phyloP scores from a whole-genome alignment of 106 monocot species.

The Dendrobium nobile region DNA sequence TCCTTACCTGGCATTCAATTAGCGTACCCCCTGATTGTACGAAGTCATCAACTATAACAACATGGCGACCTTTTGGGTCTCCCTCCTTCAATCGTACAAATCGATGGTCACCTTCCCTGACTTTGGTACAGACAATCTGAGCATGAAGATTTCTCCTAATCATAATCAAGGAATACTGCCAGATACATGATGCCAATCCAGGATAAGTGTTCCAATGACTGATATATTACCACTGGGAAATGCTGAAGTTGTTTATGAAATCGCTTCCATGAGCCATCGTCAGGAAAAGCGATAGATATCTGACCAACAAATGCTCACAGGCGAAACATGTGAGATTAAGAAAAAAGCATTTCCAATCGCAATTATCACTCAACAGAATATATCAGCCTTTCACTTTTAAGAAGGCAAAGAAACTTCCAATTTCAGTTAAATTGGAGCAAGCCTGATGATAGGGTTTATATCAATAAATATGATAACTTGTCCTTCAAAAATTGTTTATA shows the following conservation, averaged over 20 bases:
- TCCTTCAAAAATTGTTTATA: too few species aligned
- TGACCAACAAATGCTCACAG: conserved; percentile 14
- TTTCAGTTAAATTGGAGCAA: too few species aligned
- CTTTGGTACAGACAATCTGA: conserved; percentile 94
- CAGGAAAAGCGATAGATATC: conserved; percentile 99
- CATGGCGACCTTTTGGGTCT: conserved; percentile 89
- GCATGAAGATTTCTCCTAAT: conserved; percentile 4
- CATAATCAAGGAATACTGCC: not conserved
- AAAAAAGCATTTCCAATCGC: not conserved
- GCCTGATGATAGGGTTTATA: too few species aligned
- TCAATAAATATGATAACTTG: too few species aligned
- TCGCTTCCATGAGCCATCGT: conserved; percentile 95
- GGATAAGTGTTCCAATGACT: not conserved
- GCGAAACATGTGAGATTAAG: not conserved
- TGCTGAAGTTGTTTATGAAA: conserved; percentile 94
- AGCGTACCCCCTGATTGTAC: conserved; percentile 93
- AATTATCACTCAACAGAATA: not conserved
- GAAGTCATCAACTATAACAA: conserved; percentile 97
- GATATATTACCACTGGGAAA: conserved; percentile 62
- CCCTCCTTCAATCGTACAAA: conserved; percentile 92
- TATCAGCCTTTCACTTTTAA: not conserved
- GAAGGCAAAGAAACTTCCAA: too few species aligned
- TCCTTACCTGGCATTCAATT: conserved; percentile 85
- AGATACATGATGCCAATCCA: not conserved
- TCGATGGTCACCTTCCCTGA: conserved; percentile 86